Evolutionary conservation across 345 rosid genomes (phyloP), one percentile per base, ranked within the genome.

Genomic region (Acer negundo): DNA sequence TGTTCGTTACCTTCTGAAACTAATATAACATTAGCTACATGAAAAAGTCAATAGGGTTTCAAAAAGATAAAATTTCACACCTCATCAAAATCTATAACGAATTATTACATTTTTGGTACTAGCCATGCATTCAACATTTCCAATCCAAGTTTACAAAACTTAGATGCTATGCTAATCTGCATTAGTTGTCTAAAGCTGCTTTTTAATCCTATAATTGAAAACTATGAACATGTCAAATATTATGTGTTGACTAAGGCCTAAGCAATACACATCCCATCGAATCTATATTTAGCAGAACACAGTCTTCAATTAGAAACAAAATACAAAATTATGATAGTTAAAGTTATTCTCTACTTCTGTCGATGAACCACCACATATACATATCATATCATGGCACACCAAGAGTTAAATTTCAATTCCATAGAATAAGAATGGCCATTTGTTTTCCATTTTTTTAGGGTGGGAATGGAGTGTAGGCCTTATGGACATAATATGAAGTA

Each of bases 1-100:
- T 83, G 91, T 10, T 95, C 97, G 78, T 74, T 86, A 47, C 93
- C 91, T 81, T 90, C 96, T 93, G 96, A 89, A 88, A 81, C 83
- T 79, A 82, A 82, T 78, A 62, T 71, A 80, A 75, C 26, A 78
- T 85, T 75, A 84, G 71, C 70, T 73, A 72, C 62, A 44, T 6
- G 35, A 85, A 75, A 17, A 70, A 62, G 28, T 66, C 8, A 28
- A 26, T 7, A 31, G 46, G 68, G 17, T 71, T 77, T 75, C 78
- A 10, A 42, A 58, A 73, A 22, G 22, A 16, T 42, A 26, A 62
- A 10, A 49, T 7, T 38, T 35, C 51, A 22, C 22, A 62, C 59
- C 67, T 28, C n/a, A 35, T 5, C 75, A 3, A 47, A 69, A 72
- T 69, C 68, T 49, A 58, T 55, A 67, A 58, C n/a, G 61, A 44